Conservation (phyloP, 73 alveolate species). For the Paramecium tetraurelia region DNA sequence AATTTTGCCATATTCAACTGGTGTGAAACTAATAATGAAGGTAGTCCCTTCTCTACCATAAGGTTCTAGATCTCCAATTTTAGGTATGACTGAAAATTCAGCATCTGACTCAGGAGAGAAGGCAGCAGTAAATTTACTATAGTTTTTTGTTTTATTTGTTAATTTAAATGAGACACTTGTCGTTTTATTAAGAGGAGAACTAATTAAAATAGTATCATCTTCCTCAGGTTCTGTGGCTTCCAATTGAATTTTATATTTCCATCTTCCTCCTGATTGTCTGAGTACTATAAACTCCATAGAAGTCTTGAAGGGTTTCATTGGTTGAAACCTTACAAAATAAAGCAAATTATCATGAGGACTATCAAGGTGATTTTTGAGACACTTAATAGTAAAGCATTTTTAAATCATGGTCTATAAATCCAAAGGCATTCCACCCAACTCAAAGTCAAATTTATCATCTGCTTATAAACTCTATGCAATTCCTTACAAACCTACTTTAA, state of each 20-base stretch:
- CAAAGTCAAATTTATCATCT: constrained; percentile 82
- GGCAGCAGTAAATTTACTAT: constrained; percentile 93
- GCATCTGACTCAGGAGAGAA: constrained; percentile 95
- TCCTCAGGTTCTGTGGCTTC: constrained; percentile 97
- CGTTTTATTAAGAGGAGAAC: constrained; percentile 89
- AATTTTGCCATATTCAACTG: constrained; percentile 97
- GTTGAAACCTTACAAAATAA: constrained; percentile 91
- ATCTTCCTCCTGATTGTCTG: constrained; percentile 96
- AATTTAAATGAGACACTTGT: constrained; percentile 92
- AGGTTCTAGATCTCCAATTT: constrained; percentile 92
- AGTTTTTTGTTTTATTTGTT: constrained; percentile 88
- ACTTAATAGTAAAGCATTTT: constrained; percentile 88
- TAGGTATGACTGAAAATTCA: constrained; percentile 94
- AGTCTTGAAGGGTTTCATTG: constrained; percentile 95
- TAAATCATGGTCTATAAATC: constrained; percentile 84
- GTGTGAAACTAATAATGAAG: constrained; percentile 93
- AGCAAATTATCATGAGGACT: constrained; percentile 81
- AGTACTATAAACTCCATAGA: constrained; percentile 87
- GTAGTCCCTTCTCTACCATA: constrained; percentile 91
- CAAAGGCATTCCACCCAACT: constrained; percentile 81
- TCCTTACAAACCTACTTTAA: constrained; percentile 52
- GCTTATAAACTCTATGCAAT: constrained; percentile 53
- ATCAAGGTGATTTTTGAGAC: constrained; percentile 71
- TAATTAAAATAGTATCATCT: constrained; percentile 93
- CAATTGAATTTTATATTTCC: constrained; percentile 94